Evolutionary conservation across 106 monocot genomes (phyloP).

Genomic region (Dioscorea zingiberensis): DNA sequence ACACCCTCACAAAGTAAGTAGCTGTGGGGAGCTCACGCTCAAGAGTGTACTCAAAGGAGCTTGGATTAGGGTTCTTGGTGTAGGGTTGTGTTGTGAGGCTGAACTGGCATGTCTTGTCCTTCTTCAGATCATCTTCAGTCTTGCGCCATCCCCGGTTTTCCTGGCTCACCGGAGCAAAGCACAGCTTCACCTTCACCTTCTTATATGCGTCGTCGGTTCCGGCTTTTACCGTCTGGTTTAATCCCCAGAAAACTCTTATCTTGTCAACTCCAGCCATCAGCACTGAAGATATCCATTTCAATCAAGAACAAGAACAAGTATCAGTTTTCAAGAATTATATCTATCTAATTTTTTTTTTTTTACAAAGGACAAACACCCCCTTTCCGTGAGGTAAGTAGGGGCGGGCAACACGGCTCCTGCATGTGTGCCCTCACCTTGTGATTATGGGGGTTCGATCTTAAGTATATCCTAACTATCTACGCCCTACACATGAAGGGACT

Average conservation of each 20-base stretch:
- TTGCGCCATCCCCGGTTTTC: constrained; percentile 77
- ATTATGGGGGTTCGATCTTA: too few relatives aligned
- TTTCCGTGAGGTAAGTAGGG: too few relatives aligned
- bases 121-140: constrained; percentile 48
- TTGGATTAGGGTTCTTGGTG: background rate
- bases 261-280: constrained; percentile 60
- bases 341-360: background rate
- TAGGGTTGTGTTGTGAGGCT: constrained; percentile 27
- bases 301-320: background rate
- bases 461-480: too few relatives aligned
- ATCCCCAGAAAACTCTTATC: constrained; percentile 50
- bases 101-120: constrained; percentile 90
- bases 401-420: too few relatives aligned
- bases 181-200: constrained; percentile 58
- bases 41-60: constrained; percentile 20
- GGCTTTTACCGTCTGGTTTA: constrained; percentile 22
- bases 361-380: too few relatives aligned
- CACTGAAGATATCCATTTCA: constrained; percentile 27
- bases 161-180: constrained; percentile 84
- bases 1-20: constrained; percentile 55
- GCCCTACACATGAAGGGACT: too few relatives aligned
- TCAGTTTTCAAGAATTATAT: background rate
- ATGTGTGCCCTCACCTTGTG: too few relatives aligned
- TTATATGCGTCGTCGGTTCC: constrained; percentile 38
- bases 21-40: constrained; percentile 37